Conservation (phyloP, 2,329 filamentous ascomycete genomes). For the Stagonosporopsis tanaceti region DNA sequence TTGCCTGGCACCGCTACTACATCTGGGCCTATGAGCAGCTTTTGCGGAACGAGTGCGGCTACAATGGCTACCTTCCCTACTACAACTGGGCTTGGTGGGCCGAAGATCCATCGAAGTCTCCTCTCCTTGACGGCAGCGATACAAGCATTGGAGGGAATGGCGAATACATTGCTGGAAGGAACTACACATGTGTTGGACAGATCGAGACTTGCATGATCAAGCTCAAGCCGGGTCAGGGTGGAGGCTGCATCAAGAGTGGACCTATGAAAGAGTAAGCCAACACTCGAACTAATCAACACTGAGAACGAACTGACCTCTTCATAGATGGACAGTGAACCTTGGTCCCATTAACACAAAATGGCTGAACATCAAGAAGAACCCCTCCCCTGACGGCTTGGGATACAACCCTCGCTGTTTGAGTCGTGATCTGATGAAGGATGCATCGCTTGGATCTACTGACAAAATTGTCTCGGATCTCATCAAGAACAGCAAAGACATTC, state of each 20-base stretch:
- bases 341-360: slow-evolving; percentile 58
- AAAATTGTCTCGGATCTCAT: slow-evolving; percentile 35
- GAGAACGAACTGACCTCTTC: background rate
- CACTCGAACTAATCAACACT: background rate
- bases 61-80: slow-evolving; percentile 56
- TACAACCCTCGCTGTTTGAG: slow-evolving; percentile 51
- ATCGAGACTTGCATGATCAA: slow-evolving; percentile 37
- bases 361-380: slow-evolving; percentile 40
- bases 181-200: slow-evolving; percentile 41
- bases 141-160: slow-evolving; percentile 60
- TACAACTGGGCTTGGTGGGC: slow-evolving; percentile 62
- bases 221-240: slow-evolving; percentile 61
- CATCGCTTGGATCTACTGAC: slow-evolving; percentile 35
- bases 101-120: slow-evolving; percentile 55
- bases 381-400: slow-evolving; percentile 38
- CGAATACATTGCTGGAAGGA: slow-evolving; percentile 36
- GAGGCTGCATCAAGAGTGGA: slow-evolving; percentile 62
- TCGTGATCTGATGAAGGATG: slow-evolving; percentile 45
- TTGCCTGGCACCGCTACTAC: slow-evolving; percentile 54
- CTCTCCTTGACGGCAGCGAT: slow-evolving; percentile 64
- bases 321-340: slow-evolving; percentile 50
- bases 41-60: slow-evolving; percentile 54
- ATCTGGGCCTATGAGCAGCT: slow-evolving; percentile 54
- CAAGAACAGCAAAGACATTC: slow-evolving; percentile 35
- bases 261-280: slow-evolving; percentile 57